These are phyloP conservation scores for Peniophora sp. DNA, from an alignment of 1,284 basidiomycete species.

Conservation along the genomic window DNA sequence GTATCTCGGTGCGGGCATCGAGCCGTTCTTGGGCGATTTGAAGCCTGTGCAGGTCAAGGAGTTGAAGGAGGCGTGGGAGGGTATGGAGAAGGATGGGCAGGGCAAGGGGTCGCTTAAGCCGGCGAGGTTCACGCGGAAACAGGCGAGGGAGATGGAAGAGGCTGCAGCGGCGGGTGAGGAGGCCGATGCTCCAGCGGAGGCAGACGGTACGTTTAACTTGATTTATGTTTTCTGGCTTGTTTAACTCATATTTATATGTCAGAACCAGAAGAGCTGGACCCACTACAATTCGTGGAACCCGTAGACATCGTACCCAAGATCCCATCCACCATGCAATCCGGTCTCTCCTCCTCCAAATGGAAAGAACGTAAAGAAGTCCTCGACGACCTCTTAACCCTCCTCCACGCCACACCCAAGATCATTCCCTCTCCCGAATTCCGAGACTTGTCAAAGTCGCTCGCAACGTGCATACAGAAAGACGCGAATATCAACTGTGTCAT, in stretches of 20 bases:
- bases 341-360: conserved; percentile 91
- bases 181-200: conserved; percentile 27
- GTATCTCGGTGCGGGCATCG: conserved; percentile 83
- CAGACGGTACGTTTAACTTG: conserved; percentile 18
- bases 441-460: conserved; percentile 71
- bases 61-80: conserved; percentile 85
- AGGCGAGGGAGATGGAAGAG: conserved; percentile 67
- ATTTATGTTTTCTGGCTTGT: not conserved
- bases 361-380: conserved; percentile 94
- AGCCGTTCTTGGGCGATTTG: conserved; percentile 83
- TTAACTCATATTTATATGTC: not conserved
- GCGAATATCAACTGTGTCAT: conserved; percentile 96
- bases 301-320: conserved; percentile 74
- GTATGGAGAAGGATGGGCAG: conserved; percentile 75
- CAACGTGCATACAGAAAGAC: conserved; percentile 80
- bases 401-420: conserved; percentile 72
- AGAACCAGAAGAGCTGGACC: conserved; percentile 61
- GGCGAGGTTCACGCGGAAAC: conserved; percentile 72
- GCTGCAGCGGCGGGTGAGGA: conserved; percentile 35
- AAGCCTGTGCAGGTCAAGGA: conserved; percentile 99
- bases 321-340: conserved; percentile 66
- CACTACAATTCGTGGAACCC: conserved; percentile 78
- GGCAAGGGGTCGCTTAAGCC: conserved; percentile 79
- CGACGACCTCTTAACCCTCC: conserved; percentile 73
- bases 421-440: conserved; percentile 70